phyloP scores from a whole-genome alignment of 345 rosid species.

The Chamaenerion angustifolium region DNA sequence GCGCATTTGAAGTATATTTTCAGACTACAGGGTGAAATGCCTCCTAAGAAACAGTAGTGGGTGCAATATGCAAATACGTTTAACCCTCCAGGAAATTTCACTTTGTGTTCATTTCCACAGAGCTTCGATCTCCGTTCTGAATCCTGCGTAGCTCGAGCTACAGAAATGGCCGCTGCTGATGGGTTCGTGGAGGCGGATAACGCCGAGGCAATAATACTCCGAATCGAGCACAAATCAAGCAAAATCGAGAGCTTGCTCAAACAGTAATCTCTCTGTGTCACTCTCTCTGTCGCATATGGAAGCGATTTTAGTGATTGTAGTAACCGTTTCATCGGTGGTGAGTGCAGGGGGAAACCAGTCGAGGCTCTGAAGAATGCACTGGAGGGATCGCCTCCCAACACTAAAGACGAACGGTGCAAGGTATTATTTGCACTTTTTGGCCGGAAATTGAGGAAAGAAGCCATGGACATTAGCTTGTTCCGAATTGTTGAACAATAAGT shows the following conservation, averaged over 20 bases:
- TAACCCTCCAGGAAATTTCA: too few relatives aligned
- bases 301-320: not conserved
- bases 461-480: too few relatives aligned
- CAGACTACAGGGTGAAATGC: too few relatives aligned
- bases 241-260: constrained; percentile 86
- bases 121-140: too few relatives aligned
- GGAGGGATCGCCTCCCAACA: constrained; percentile 79
- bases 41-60: too few relatives aligned
- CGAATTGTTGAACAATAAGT: too few relatives aligned
- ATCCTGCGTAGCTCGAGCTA: not conserved
- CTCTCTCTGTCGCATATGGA: not conserved
- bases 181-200: constrained; percentile 68
- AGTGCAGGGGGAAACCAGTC: constrained; percentile 30
- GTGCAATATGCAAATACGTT: too few relatives aligned
- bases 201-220: constrained; percentile 75
- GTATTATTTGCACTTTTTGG: constrained; percentile 13
- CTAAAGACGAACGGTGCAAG: constrained; percentile 89
- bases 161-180: constrained; percentile 31
- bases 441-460: too few relatives aligned
- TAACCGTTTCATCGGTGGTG: not conserved
- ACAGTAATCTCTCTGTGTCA: constrained; percentile 27
- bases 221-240: constrained; percentile 83
- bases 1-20: too few relatives aligned
- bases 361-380: constrained; percentile 91
- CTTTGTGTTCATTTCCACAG: too few relatives aligned